Conservation (phyloP, 345 rosid species). For the Citropsis articulata region DNA sequence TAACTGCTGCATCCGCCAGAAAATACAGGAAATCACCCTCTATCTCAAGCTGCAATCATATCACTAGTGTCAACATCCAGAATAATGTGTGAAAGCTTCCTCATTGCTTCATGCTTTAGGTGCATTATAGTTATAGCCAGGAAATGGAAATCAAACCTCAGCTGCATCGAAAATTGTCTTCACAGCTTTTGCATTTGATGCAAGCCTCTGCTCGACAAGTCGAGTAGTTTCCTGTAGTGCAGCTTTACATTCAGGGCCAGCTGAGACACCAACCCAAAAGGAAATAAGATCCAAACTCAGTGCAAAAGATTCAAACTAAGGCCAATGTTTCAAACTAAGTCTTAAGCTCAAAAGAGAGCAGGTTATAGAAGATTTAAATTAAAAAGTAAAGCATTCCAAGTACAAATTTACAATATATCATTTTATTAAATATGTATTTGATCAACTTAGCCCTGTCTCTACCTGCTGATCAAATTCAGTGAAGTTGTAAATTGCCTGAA, state of each 20-base stretch:
- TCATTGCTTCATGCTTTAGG: conserved; percentile 1
- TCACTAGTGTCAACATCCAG: background rate
- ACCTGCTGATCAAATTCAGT: conserved; percentile 88
- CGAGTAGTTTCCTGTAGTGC: conserved; percentile 66
- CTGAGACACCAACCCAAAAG: conserved; percentile 70
- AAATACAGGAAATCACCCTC: conserved; percentile 91
- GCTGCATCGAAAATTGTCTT: conserved; percentile 66
- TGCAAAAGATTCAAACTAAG: background rate
- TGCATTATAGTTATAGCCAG: background rate
- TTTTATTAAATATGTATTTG: background rate
- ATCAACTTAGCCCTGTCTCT: conserved; percentile 2
- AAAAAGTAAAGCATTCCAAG: background rate
- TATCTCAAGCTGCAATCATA: conserved; percentile 51
- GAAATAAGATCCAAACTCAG: background rate
- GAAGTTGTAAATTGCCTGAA: conserved; percentile 75
- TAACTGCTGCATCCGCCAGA: conserved; percentile 84
- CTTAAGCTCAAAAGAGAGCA: background rate
- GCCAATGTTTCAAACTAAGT: background rate
- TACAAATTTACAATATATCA: conserved; percentile 1
- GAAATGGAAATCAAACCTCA: conserved; percentile 51
- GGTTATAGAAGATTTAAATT: background rate
- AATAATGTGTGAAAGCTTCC: background rate
- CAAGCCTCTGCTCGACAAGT: conserved; percentile 64
- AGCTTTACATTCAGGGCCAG: conserved; percentile 89
- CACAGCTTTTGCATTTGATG: conserved; percentile 53